These are phyloP conservation scores for Fusarium oligoseptatum DNA, from an alignment of 2,329 filamentous ascomycete genomes.

Conservation along the genomic window DNA sequence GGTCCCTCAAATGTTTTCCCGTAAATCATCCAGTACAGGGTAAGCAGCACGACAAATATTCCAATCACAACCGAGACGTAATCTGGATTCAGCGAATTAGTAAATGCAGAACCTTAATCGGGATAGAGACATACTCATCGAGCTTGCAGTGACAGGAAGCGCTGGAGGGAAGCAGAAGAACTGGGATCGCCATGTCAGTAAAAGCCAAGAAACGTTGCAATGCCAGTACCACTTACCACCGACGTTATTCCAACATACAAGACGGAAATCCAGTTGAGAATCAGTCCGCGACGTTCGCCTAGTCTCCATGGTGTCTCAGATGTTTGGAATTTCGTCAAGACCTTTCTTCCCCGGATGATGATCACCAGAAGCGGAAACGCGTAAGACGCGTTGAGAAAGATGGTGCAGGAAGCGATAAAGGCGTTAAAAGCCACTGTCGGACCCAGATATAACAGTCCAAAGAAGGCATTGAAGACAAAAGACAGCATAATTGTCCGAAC, in stretches of 20 bases:
- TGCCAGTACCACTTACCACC: constrained; percentile 18
- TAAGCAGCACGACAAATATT: constrained; percentile 46
- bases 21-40: constrained; percentile 26
- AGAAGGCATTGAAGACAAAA: constrained; percentile 33
- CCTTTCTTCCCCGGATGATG: constrained; percentile 18
- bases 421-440: constrained; percentile 38
- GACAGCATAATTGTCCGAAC: constrained; percentile 25
- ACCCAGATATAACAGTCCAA: constrained; percentile 35
- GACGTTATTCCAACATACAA: constrained; percentile 39
- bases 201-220: neutral
- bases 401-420: constrained; percentile 37
- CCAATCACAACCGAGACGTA: constrained; percentile 55
- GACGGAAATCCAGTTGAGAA: constrained; percentile 33
- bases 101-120: too few relatives aligned
- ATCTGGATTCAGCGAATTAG: constrained; percentile 37
- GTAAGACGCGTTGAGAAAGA: constrained; percentile 39
- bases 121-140: constrained; percentile 30
- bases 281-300: constrained; percentile 9
- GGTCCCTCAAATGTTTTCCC: constrained; percentile 38
- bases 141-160: constrained; percentile 27
- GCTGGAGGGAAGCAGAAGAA: constrained; percentile 41
- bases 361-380: constrained; percentile 32
- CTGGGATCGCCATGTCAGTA: neutral
- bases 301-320: constrained; percentile 27
- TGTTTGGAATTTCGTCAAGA: neutral